Evolutionary conservation across 2,329 filamentous ascomycete species (phyloP), one percentile per base, ranked within the genome.

Genomic region (Xylariaceae sp.): DNA sequence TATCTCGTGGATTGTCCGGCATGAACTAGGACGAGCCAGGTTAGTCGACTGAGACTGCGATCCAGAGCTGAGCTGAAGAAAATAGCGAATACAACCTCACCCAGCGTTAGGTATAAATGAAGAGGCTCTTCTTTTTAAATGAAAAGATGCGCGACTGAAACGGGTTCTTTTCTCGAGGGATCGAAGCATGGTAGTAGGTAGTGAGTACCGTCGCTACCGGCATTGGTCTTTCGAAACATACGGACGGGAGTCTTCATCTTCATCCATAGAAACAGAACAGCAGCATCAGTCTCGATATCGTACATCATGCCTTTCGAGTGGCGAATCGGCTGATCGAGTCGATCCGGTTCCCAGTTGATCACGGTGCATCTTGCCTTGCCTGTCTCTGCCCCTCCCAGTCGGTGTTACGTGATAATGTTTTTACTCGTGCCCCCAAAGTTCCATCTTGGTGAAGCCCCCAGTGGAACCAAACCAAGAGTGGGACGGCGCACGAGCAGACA

Each of bases 301-400:
- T n/a, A 30, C 23, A 30, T 30, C 23, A 30, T 30, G 23, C 23
- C 23, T 30, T 30, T 5, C 11, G 5, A 42, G 37, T 42, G 42
- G 42, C 11, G 42, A 15, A 45, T 45, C 42, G 42, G 42, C 42
- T 42, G 37, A 42, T 10, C 37, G 8, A 10, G 42, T n/a, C 13
- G 42, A 15, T 45, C 8, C 45, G n/a, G 17, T 48, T 18, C n/a
- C 15, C 15, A 45, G 11, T 45, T 11, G 23, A 30, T 30, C 23
- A 30, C 23, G 13, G 42, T 13, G n/a, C 11, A 45, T 45, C 42
- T 45, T 11, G 5, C 42, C 42, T 13, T 18, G 37, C 47, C 52
- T 18, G 34, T 34, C 48, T 56, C 49, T 62, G 52, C 58, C 50
- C 51, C 49, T 13, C 57, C 55, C 45, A 53, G 53, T 52, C 10